A percentile compares a stretch with the other conserved stretches of the same genome.
phyloP scores from a whole-genome alignment of 139 green algal species.

The Eudorina sp. region DNA sequence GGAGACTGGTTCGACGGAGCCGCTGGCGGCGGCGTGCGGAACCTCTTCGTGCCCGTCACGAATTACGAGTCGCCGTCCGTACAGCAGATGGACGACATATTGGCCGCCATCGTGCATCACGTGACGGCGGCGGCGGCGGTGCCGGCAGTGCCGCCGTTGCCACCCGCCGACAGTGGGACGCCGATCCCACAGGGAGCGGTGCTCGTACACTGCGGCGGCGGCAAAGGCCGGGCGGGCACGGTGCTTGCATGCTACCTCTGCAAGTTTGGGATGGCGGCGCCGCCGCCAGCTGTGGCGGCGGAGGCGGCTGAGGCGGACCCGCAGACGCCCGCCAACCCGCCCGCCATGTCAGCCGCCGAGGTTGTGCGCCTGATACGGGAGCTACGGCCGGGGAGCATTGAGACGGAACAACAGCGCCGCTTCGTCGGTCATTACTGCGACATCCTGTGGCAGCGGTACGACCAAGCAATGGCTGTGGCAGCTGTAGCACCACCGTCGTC shows the following conservation, averaged over 20 bases:
- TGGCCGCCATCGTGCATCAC: slow-evolving; percentile 23
- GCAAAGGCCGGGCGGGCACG: slow-evolving; percentile 61
- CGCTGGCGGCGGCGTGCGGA: slow-evolving; percentile 27
- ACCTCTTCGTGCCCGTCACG: slow-evolving; percentile 53
- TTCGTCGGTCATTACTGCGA: slow-evolving; percentile 56
- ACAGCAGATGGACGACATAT: slow-evolving; percentile 57
- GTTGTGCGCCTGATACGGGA: slow-evolving; percentile 47
- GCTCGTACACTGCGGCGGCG: slow-evolving; percentile 62
- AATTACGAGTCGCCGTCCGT: slow-evolving; percentile 61
- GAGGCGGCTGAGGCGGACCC: neutral
- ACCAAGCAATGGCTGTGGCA: neutral
- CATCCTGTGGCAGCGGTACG: slow-evolving; percentile 47
- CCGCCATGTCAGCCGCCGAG: slow-evolving; percentile 44
- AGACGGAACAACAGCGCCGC: slow-evolving; percentile 62
- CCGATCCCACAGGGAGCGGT: neutral
- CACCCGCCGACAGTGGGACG: neutral
- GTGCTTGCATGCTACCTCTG: slow-evolving; percentile 59
- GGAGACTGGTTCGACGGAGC: slow-evolving; percentile 42
- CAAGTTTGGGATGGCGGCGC: slow-evolving; percentile 31
- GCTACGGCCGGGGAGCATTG: slow-evolving; percentile 60
- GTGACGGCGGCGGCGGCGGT: neutral
- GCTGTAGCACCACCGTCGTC: too few species aligned
- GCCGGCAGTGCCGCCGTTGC: neutral
- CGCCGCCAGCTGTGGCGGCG: neutral
- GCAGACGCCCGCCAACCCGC: neutral